Evolutionary conservation across 2,329 filamentous ascomycete genomes (phyloP), one percentile per base, ranked within the genome.

Genomic region (Penicillium sp.): DNA sequence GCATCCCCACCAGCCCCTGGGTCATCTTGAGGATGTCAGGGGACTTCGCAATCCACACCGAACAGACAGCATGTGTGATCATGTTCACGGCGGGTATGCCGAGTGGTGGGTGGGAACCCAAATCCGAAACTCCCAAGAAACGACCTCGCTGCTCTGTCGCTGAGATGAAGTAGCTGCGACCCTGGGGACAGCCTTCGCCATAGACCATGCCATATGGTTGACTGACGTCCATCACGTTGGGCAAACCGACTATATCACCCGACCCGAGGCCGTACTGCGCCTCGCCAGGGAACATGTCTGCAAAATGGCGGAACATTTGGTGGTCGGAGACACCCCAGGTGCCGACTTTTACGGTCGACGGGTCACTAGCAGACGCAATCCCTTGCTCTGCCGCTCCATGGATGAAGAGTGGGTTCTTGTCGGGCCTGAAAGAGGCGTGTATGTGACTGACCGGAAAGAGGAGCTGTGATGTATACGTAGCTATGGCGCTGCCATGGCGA

Each of bases 191-290:
- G 2, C 91, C 92, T 76, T 96, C 91, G 3, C 92, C 93, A 52
- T 90, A 87, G 8, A 96, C 77, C 76, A 93, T 84, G 9, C 93
- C 93, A 69, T 89, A 92, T 9, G 85, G 83, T 66, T 93, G 89
- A 68, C 92, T 96, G 35, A 96, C 84, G 69, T 96, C 92, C 88
- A 97, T 92, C 35, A 89, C 84, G 67, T 97, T 97, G 1, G 90
- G 89, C 24, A 87, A 78, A 16, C 89, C 90, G 10, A 91, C 86
- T 50, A 86, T 70, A 39, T 90, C 87, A 5, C 91, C 92, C 32
- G 90, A 80, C 4, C 89, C 91, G 48, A 92, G 72, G 3, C 93
- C 93, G 74, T 89, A 96, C 34, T 87, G 86, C 18, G 85, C 78
- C 56, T 92, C 82, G 7, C 88, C 86, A 3, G 89, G 86, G 63